A percentile compares a stretch with the other conserved stretches of the same genome.
These are phyloP conservation scores for Sugiyamaella valdiviana DNA, from an alignment of 805 yeast species.

Conservation along the genomic window DNA sequence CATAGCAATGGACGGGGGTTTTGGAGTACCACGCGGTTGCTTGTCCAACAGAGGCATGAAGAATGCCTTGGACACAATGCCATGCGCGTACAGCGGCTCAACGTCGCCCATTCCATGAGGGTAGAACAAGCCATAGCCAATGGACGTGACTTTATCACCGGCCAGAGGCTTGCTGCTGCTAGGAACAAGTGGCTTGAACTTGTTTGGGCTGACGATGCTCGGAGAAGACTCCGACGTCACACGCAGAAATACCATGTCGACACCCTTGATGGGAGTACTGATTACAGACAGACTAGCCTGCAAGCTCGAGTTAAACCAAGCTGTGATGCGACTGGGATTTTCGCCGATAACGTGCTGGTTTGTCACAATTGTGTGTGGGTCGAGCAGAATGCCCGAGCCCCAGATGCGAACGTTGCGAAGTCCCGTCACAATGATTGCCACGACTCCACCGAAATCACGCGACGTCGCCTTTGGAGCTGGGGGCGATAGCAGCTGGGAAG, in stretches of 20 bases:
- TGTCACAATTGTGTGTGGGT: constrained; percentile 26
- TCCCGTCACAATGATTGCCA: constrained; percentile 12
- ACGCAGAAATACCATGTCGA: constrained; percentile 29
- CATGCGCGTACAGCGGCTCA: constrained; percentile 29
- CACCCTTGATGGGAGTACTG: constrained; percentile 25
- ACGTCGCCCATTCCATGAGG: constrained; percentile 22
- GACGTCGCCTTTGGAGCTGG: background rate
- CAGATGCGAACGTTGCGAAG: constrained; percentile 26
- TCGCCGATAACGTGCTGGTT: constrained; percentile 30
- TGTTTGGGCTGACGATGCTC: background rate
- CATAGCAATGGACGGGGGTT: constrained; percentile 19
- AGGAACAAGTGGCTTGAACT: constrained; percentile 17
- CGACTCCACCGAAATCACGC: constrained; percentile 10
- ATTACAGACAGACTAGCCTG: constrained; percentile 13
- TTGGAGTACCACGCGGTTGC: background rate
- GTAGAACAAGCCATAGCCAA: constrained; percentile 31
- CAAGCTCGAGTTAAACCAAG: constrained; percentile 12
- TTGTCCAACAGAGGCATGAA: constrained; percentile 14
- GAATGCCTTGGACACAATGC: constrained; percentile 22
- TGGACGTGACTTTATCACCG: constrained; percentile 25
- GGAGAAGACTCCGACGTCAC: constrained; percentile 6
- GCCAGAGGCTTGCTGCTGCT: constrained; percentile 13
- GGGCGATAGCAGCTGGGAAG: background rate
- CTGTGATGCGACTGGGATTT: constrained; percentile 6
- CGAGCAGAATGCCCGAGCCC: constrained; percentile 34